phyloP scores from a whole-genome alignment of 2,329 filamentous ascomycete species.

The Dichotomopilus funicola region DNA sequence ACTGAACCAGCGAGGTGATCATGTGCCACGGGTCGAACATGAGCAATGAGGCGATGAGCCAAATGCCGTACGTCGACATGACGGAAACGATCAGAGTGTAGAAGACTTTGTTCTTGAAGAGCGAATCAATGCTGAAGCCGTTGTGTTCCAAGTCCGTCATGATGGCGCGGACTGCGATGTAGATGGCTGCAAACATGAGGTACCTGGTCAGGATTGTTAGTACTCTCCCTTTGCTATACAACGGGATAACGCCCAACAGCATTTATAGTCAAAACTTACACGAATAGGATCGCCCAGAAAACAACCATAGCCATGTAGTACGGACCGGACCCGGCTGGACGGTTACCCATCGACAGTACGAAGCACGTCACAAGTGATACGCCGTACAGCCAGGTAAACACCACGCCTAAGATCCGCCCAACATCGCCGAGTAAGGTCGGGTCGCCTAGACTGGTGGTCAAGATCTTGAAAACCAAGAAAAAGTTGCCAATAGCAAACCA shows the following conservation, averaged over 20 bases:
- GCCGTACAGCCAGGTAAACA: conserved; percentile 96
- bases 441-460: conserved; percentile 77
- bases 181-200: conserved; percentile 89
- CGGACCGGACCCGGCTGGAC: conserved; percentile 86
- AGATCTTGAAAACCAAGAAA: conserved; percentile 96
- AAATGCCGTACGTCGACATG: conserved; percentile 86
- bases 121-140: conserved; percentile 61
- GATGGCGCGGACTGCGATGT: conserved; percentile 85
- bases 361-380: conserved; percentile 91
- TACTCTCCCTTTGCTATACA: background rate
- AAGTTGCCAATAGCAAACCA: conserved; percentile 99
- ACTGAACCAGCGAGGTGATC: conserved; percentile 92
- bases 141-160: conserved; percentile 57
- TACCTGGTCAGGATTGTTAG: conserved; percentile 47
- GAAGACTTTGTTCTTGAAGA: conserved; percentile 86
- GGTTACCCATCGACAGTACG: conserved; percentile 87
- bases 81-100: conserved; percentile 91
- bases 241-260: background rate
- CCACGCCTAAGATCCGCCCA: conserved; percentile 74
- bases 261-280: conserved; percentile 46
- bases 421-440: conserved; percentile 63
- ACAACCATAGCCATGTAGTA: conserved; percentile 97
- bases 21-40: conserved; percentile 99
- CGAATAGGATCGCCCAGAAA: conserved; percentile 96
- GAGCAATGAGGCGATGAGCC: conserved; percentile 81